Base-by-base conservation (phyloP, 768 basidiomycete genomes). In the Paxillus rubicundulus region DNA sequence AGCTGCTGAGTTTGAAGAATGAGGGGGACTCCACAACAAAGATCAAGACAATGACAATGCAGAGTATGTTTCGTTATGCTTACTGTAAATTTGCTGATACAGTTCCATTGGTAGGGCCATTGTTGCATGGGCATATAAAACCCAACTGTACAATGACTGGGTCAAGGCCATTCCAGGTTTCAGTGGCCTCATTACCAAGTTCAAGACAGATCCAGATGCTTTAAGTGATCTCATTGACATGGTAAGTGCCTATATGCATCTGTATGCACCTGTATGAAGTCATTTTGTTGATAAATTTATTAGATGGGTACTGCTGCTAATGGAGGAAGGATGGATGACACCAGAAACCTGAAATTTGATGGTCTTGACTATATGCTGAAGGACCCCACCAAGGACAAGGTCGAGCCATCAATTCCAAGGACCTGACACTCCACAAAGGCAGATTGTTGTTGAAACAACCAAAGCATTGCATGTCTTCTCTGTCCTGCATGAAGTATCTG, bases 241-340 rank as follows among this genome's bases (percentile, higher is more conserved):
- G 14, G 47, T 39, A 36, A 37, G 47, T 17, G 37, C 47, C 39
- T 48, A 48, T 48, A 48, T 48, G 47, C 7, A 14, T 17, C 18
- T 10, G 17, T 41, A n/a, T 36, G 46, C 37, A 40, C 9, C 17
- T 49, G 32, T 27, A 30, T 14, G 28, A 3, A 30, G 28, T 30
- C 6, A n/a, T 40, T 27, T 17, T 17, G 39, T 40, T n/a, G n/a
- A 12, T 30, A 36, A 13, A 10, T 18, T 30, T 18, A 10, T 24
- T 27, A 49, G 48, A 49, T 49, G 39, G 48, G 20, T 14, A 27
- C 17, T 4, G 18, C 48, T 40, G 48, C 39, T 8, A 49, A 39
- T 9, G 17, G 39, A 12, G 48, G 27, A 16, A 4, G 27, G 6
- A 40, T 28, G 10, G 39, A 49, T 4, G 28, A 49, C 27, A 41